Base-by-base conservation (phyloP, 1,139 yeast species). In the Debaryomyces psychrophilus region DNA sequence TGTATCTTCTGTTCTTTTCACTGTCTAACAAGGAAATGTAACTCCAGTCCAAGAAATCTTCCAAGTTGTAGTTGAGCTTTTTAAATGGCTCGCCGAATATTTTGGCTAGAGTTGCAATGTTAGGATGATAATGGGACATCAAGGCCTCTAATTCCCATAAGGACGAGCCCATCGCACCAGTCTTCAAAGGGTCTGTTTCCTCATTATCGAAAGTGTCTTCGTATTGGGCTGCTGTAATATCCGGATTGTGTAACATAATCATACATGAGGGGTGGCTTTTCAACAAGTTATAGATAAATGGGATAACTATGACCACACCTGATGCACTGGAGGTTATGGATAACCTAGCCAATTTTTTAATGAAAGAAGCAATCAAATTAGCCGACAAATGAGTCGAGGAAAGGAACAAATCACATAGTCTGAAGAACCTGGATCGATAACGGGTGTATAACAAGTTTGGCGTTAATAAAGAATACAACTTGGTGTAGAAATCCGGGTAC, bases 191-290 rank as follows among this genome's bases (percentile, higher is more conserved):
- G 60, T 93, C 90, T 1, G 51, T 46, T 58, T 87, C 95, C 1
- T 65, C 50, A 31, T 73, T 69, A 53, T 87, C 74, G 61, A 80
- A 93, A 2, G 96, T 87, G 60, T 93, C 99, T 2, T 52, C 54
- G 56, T 77, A 82, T 2, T 60, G 64, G 1, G 57, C 56, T 20
- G 47, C 49, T 4, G 51, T 47, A 15, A 41, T 50, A 14, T 58
- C 54, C 4, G 69, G 52, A 38, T 82, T 76, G 60, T 93, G 99
- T 39, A 93, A 76, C 80, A 93, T 74, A 20, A 85, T 73, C 97
- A 92, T 92, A 73, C 97, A 90, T 4, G 93, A 81, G 34, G 98
- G 97, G 66, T 93, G 97, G 57, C 89, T 82, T 62, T 90, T 92
- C 55, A 95, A 69, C 54, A 90, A 76, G 65, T 93, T 93, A 68